Conservation (phyloP, 495 filamentous ascomycete genomes). For the Penicillium pancosmium region DNA sequence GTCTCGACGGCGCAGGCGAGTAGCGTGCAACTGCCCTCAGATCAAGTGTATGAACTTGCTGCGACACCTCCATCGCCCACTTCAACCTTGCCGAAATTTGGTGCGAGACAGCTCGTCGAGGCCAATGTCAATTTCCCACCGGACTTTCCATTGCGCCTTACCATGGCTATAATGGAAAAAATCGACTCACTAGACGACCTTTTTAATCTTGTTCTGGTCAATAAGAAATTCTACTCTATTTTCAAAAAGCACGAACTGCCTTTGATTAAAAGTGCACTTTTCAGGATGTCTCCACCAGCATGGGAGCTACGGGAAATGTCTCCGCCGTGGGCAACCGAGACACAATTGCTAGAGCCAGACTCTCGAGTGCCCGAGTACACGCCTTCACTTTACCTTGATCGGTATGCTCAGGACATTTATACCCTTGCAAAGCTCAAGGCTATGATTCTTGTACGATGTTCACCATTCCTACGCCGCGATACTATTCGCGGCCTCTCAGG, state of each 20-base stretch:
- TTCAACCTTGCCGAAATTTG: constrained; percentile 13
- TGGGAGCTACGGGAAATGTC: constrained; percentile 69
- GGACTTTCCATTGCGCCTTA: constrained; percentile 49
- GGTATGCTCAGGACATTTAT: constrained; percentile 59
- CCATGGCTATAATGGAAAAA: constrained; percentile 53
- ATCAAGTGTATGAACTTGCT: constrained; percentile 43
- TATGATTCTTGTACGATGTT: constrained; percentile 60
- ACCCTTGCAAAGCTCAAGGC: constrained; percentile 62
- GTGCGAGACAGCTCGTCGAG: constrained; percentile 8
- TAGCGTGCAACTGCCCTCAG: constrained; percentile 20
- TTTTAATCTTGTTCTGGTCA: constrained; percentile 57
- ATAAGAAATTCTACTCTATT: constrained; percentile 60
- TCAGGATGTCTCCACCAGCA: constrained; percentile 61
- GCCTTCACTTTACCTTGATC: constrained; percentile 55
- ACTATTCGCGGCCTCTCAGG: constrained; percentile 59
- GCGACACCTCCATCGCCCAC: constrained; percentile 34
- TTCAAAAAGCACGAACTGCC: constrained; percentile 63
- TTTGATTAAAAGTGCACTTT: constrained; percentile 57
- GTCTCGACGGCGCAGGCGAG: constrained; percentile 27
- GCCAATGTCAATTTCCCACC: constrained; percentile 33
- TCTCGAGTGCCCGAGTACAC: constrained; percentile 59
- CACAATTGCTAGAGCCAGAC: constrained; percentile 46
- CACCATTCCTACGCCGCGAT: constrained; percentile 59
- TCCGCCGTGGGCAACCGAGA: constrained; percentile 53
- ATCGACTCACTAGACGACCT: constrained; percentile 59